Evolutionary conservation across 75 land plant species (phyloP).

Genomic region (Chamaecyparis obtusa): DNA sequence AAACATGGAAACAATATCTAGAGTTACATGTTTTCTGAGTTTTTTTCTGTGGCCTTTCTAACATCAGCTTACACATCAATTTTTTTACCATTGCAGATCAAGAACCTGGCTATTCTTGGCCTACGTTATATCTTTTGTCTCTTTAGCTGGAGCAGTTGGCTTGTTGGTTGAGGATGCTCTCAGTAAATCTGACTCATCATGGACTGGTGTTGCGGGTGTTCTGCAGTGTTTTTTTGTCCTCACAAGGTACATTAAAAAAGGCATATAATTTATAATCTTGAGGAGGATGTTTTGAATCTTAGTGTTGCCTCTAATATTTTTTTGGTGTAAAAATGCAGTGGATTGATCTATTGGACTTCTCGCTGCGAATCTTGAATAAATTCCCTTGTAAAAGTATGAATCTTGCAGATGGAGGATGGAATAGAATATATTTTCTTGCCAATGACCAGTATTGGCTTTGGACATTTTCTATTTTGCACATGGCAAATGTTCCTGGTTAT

Average conservation of each 20-base stretch:
- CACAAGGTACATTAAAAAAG: conserved; percentile 48
- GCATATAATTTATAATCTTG: background rate
- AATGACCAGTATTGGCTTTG: background rate
- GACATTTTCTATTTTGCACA: background rate
- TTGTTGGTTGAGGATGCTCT: conserved; percentile 82
- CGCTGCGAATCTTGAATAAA: conserved; percentile 30
- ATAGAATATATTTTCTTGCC: background rate
- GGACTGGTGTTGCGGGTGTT: conserved; percentile 96
- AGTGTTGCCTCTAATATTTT: background rate
- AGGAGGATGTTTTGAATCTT: background rate
- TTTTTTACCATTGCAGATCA: conserved; percentile 50
- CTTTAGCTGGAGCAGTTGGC: conserved; percentile 89
- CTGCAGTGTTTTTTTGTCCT: conserved; percentile 90
- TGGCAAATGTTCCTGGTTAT: background rate
- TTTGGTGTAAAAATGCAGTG: conserved; percentile 46
- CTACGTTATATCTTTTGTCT: conserved; percentile 92
- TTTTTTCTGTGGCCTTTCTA: background rate
- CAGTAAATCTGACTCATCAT: conserved; percentile 49
- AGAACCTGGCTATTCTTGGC: conserved; percentile 96
- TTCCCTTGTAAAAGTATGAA: background rate
- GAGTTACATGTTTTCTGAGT: background rate
- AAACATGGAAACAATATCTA: background rate
- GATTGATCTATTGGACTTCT: conserved; percentile 82
- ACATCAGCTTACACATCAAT: conserved; percentile 1
- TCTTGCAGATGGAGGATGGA: background rate